A percentile compares a stretch with the other conserved stretches of the same genome.
Evolutionary conservation across 2,329 filamentous ascomycete genomes (phyloP).

Genomic region (Xylaria sp.): DNA sequence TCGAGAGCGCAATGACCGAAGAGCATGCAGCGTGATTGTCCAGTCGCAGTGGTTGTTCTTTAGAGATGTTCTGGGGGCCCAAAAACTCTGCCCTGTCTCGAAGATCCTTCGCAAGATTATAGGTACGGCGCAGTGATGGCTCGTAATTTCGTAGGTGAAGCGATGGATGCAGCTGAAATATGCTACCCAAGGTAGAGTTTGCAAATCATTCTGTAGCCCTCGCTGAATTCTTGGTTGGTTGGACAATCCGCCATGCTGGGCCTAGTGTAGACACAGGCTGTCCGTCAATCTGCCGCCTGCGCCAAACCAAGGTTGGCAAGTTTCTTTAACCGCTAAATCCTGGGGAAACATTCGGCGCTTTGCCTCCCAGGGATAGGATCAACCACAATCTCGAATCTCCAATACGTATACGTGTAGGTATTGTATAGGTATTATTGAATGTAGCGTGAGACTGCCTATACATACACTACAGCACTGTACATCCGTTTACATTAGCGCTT

Average conservation of each 20-base stretch:
- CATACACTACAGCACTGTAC: slow-evolving; percentile 28
- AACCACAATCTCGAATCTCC: slow-evolving; percentile 23
- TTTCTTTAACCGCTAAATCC: slow-evolving; percentile 38
- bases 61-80: slow-evolving; percentile 16
- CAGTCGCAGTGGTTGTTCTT: slow-evolving; percentile 6
- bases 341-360: slow-evolving; percentile 36
- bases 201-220: slow-evolving; percentile 29
- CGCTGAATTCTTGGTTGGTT: slow-evolving; percentile 12
- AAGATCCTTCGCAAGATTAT: slow-evolving; percentile 12
- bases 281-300: slow-evolving; percentile 36
- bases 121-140: slow-evolving; percentile 19
- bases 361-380: slow-evolving; percentile 31
- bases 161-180: slow-evolving; percentile 36
- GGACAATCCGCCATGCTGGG: slow-evolving; percentile 31
- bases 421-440: slow-evolving; percentile 11
- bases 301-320: slow-evolving; percentile 34
- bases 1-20: background rate
- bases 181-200: slow-evolving; percentile 13
- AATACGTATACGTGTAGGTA: background rate
- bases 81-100: slow-evolving; percentile 5
- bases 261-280: slow-evolving; percentile 23
- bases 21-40: slow-evolving; percentile 16
- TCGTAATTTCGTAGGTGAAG: slow-evolving; percentile 25
- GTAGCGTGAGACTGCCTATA: slow-evolving; percentile 25
- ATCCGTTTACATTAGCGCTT: slow-evolving; percentile 13